A percentile compares a stretch with the other conserved stretches of the same genome.
phyloP scores from a whole-genome alignment of 768 basidiomycete genomes.

The Termitomyces sp. region DNA sequence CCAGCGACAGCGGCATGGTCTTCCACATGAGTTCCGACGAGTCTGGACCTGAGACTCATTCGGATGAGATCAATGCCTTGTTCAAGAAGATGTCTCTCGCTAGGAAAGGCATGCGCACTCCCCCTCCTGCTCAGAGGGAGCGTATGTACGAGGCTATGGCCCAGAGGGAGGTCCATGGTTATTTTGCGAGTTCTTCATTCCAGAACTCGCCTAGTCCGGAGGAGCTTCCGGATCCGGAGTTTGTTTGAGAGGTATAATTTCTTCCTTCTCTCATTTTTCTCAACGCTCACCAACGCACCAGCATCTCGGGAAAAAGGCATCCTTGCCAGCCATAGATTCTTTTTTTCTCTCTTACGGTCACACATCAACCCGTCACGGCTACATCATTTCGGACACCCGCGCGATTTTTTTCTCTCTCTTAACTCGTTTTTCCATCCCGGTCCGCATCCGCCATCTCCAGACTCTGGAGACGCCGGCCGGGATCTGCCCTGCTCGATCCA shows the following conservation, averaged over 20 bases:
- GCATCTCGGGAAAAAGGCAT: constrained; percentile 4
- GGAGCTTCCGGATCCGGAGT: constrained; percentile 68
- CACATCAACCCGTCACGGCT: constrained; percentile 13
- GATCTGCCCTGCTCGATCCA: neutral
- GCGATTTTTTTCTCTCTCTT: constrained; percentile 2
- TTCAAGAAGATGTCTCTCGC: constrained; percentile 3
- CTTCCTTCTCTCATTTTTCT: neutral
- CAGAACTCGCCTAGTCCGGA: constrained; percentile 87
- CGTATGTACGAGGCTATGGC: constrained; percentile 29
- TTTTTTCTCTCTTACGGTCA: constrained; percentile 1
- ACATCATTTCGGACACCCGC: constrained; percentile 18
- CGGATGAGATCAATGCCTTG: constrained; percentile 38
- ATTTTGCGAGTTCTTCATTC: constrained; percentile 79
- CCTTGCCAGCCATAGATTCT: constrained; percentile 4
- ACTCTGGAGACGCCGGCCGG: constrained; percentile 6
- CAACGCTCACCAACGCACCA: neutral
- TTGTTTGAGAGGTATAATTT: constrained; percentile 32
- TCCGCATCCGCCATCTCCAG: constrained; percentile 5
- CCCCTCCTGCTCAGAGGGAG: constrained; percentile 18
- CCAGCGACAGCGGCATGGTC: constrained; percentile 61
- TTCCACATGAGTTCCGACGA: constrained; percentile 76
- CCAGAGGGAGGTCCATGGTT: constrained; percentile 33
- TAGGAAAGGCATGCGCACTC: constrained; percentile 4
- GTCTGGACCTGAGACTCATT: constrained; percentile 13
- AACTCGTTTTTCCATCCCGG: neutral